Evolutionary conservation across 257 asterid species (phyloP).

Genomic region (Apocynum venetum): DNA sequence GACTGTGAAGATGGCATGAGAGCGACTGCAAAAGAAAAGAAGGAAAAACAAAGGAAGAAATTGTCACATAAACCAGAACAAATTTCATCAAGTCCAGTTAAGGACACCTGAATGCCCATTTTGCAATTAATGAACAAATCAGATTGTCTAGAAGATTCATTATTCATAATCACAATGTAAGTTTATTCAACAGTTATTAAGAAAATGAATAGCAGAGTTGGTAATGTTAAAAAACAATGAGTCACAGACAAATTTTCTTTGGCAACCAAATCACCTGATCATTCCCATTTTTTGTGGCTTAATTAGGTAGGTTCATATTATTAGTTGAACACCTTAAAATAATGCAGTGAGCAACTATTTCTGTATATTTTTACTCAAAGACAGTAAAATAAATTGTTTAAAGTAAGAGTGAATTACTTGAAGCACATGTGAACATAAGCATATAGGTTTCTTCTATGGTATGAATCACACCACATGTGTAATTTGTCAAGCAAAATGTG

Average conservation of each 20-base stretch:
- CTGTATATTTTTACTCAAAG: neutral
- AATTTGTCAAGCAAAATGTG: neutral
- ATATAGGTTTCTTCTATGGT: neutral
- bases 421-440: neutral
- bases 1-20: slow-evolving; percentile 99
- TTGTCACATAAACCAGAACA: neutral
- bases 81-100: neutral
- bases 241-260: neutral
- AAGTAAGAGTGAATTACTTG: neutral
- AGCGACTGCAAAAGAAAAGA: slow-evolving; percentile 56
- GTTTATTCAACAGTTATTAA: neutral
- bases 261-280: neutral
- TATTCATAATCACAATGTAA: neutral
- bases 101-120: neutral
- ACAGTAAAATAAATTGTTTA: neutral
- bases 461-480: neutral
- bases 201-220: neutral
- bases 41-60: slow-evolving; percentile 2
- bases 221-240: neutral
- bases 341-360: neutral
- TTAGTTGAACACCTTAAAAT: neutral
- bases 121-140: neutral
- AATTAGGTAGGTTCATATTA: neutral
- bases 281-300: neutral
- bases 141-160: neutral